Conservation (phyloP, 441 rosid species). For the Pelargonium myrrhifolium region DNA sequence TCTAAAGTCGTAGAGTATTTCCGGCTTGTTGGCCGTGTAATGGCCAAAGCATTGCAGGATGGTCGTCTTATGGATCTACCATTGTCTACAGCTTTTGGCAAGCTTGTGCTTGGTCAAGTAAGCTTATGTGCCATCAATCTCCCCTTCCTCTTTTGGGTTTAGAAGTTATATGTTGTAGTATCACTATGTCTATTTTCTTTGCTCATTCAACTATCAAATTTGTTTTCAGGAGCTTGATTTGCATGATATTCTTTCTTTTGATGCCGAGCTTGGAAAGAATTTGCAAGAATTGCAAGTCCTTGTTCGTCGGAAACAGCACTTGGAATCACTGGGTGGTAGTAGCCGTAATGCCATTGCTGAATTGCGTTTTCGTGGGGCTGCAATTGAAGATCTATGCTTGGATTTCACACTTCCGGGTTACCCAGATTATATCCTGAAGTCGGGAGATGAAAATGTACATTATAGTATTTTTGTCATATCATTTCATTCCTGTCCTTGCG, state of each 20-base stretch:
- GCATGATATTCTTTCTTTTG: slow-evolving; percentile 77
- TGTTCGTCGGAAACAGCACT: slow-evolving; percentile 65
- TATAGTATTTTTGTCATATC: slow-evolving; percentile 7
- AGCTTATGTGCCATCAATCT: not conserved
- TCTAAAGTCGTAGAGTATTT: slow-evolving; percentile 5
- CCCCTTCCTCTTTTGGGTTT: not conserved
- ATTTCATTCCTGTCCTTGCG: not conserved
- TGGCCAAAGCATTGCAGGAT: slow-evolving; percentile 11
- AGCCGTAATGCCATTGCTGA: slow-evolving; percentile 34
- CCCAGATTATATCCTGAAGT: slow-evolving; percentile 74
- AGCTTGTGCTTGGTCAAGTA: slow-evolving; percentile 10
- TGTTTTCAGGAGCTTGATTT: slow-evolving; percentile 89
- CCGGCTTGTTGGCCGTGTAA: slow-evolving; percentile 9
- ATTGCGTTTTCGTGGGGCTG: slow-evolving; percentile 53
- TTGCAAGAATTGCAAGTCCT: slow-evolving; percentile 77
- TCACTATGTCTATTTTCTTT: not conserved
- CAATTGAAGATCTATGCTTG: slow-evolving; percentile 77
- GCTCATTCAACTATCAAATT: not conserved
- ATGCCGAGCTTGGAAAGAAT: slow-evolving; percentile 77
- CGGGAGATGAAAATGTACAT: slow-evolving; percentile 73
- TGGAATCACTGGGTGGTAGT: slow-evolving; percentile 46
- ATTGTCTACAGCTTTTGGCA: slow-evolving; percentile 9
- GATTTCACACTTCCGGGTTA: slow-evolving; percentile 96
- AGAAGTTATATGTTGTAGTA: not conserved
- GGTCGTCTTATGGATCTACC: slow-evolving; percentile 7